Evolutionary conservation across 768 basidiomycete species (phyloP), one percentile per base, ranked within the genome.

Genomic region (Amanita rubescens): DNA sequence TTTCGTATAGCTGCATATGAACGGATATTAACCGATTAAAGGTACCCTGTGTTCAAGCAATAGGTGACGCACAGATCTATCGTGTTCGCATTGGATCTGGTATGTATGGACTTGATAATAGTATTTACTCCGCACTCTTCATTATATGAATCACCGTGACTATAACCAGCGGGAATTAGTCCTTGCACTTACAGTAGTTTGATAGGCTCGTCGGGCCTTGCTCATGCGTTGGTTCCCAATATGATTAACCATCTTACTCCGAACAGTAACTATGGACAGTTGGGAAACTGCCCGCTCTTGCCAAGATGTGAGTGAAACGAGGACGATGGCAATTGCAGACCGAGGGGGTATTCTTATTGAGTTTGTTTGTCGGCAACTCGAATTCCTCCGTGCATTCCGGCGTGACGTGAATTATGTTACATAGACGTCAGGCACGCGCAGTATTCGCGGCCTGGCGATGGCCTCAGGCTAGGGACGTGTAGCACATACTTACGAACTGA

Each of bases 81-180:
- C 34, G 42, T 15, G 33, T 35, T 9, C 10, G 19, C 8, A 43
- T 24, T 24, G 44, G 34, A 53, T 46, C 52, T 53, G 43, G 35
- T 46, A 45, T 38, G 25, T 15, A 22, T 24, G 42, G 20, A 35
- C 25, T 44, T 32, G n/a, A 24, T 27, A 22, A 43, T 46, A 27
- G 34, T 43, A 32, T 41, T 43, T 43, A 43, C 39, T 52, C 17
- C n/a, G 19, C 33, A 46, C 34, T 32, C 15, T 42, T 52, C 52
- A 46, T 53, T 34, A 22, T 32, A 53, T 42, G 43, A 53, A 46
- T 53, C 52, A 53, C 52, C 52, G 52, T 53, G 52, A 53, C 43
- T 46, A 19, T 25, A 38, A 15, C 43, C 19, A 46, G 43, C 52
- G 52, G 52, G 52, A 53, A 53, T 53, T 53, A 53, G 52, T 39